phyloP scores from a whole-genome alignment of 257 asterid species.

The Salvia rosmarinus region DNA sequence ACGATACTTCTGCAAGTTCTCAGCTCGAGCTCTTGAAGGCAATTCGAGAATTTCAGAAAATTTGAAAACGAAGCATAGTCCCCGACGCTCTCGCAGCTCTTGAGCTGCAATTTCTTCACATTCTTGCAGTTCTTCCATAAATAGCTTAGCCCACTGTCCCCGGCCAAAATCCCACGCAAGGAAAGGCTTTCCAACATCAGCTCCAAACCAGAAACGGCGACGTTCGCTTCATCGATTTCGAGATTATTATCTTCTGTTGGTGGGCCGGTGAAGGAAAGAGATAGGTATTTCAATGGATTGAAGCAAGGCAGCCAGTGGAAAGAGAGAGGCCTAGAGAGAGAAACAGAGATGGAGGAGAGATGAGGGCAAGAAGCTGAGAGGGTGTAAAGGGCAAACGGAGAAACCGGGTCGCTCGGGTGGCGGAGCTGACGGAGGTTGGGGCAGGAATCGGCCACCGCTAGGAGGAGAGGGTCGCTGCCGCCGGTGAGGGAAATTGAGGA shows the following conservation, averaged over 20 bases:
- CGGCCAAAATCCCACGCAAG: slow-evolving; percentile 50
- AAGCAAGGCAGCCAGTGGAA: slow-evolving; percentile 59
- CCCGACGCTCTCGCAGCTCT: slow-evolving; percentile 71
- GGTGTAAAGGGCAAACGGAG: slow-evolving; percentile 43
- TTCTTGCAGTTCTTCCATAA: slow-evolving; percentile 70
- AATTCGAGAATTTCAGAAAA: slow-evolving; percentile 38
- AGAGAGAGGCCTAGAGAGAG: slow-evolving; percentile 57
- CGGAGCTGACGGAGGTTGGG: slow-evolving; percentile 60
- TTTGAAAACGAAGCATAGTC: slow-evolving; percentile 52
- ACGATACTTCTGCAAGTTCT: slow-evolving; percentile 61
- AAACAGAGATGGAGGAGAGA: slow-evolving; percentile 58
- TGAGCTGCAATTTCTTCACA: slow-evolving; percentile 57
- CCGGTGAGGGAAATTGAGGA: slow-evolving; percentile 53
- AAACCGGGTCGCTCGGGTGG: slow-evolving; percentile 47
- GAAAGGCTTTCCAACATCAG: slow-evolving; percentile 59
- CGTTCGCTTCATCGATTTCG: neutral
- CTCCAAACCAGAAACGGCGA: slow-evolving; percentile 31
- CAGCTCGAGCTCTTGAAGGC: slow-evolving; percentile 63
- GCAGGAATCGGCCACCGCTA: slow-evolving; percentile 52
- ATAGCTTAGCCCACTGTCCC: slow-evolving; percentile 56
- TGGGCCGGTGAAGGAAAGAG: slow-evolving; percentile 45
- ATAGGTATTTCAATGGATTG: slow-evolving; percentile 48
- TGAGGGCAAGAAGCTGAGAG: slow-evolving; percentile 53
- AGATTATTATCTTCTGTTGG: slow-evolving; percentile 4
- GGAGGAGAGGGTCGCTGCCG: slow-evolving; percentile 40